Percentiles rank a stretch among this genome's conserved stretches.
phyloP scores from a whole-genome alignment of 768 basidiomycete genomes.

The Pulveroboletus sp. region DNA sequence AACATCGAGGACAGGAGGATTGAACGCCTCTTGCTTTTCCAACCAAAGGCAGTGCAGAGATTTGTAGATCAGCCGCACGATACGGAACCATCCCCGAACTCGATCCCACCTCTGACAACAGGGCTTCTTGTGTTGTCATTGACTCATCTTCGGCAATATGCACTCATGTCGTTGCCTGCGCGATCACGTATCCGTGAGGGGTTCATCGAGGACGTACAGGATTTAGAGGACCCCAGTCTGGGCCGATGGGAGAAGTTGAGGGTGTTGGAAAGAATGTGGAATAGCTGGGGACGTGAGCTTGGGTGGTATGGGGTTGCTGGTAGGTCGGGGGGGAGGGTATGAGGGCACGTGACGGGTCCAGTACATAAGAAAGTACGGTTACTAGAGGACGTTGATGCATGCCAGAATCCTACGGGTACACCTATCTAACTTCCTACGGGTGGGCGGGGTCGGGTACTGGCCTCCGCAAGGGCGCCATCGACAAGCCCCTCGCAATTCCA shows the following conservation, averaged over 20 bases:
- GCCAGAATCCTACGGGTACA: constrained; percentile 40
- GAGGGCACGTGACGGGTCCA: constrained; percentile 8
- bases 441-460: constrained; percentile 86
- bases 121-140: constrained; percentile 73
- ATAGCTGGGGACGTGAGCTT: constrained; percentile 70
- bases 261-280: constrained; percentile 85
- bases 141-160: constrained; percentile 61
- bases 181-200: constrained; percentile 63
- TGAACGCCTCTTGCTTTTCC: constrained; percentile 60
- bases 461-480: constrained; percentile 78
- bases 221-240: constrained; percentile 73
- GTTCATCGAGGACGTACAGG: constrained; percentile 80
- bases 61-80: constrained; percentile 3
- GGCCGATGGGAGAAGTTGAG: constrained; percentile 66
- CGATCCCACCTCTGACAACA: constrained; percentile 51
- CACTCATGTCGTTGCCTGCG: constrained; percentile 48
- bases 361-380: too few relatives aligned
- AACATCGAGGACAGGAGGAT: constrained; percentile 43
- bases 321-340: neutral
- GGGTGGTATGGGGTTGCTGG: constrained; percentile 47
- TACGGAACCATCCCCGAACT: constrained; percentile 9
- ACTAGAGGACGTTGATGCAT: neutral
- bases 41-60: constrained; percentile 31
- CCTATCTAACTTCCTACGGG: constrained; percentile 74
- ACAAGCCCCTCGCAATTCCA: constrained; percentile 68